Evolutionary conservation across 306 rosid species (phyloP), one percentile per base, ranked within the genome.

Genomic region (Quercus glauca): DNA sequence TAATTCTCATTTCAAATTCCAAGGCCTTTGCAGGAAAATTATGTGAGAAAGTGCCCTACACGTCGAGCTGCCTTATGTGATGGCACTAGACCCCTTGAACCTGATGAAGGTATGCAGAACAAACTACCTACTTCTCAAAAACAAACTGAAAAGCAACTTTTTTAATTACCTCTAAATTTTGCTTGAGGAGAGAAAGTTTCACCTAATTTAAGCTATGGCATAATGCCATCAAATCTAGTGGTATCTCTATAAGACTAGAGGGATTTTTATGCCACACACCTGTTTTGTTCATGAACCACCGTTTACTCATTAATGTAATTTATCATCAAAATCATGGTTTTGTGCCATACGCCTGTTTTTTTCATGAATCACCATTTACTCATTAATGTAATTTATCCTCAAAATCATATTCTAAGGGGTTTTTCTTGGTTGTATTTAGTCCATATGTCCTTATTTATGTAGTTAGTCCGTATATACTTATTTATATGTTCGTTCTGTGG

Each of bases 1-100:
- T 89, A 78, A 74, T 95, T 95, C 74, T 95, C 97, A 35, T 95
- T 95, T 84, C 93, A 87, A 86, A 87, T 78, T 55, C 97, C 98
- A 3, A 95, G 73, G 89, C 98, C 99, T 19, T 77, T 91, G 77
- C 97, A 87, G 82, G 94, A 93, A 52, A 77, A 93, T 87, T 95
- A 95, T 79, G 99, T 93, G 84, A 89, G 92, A 86, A 95, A 93
- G 80, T 98, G 96, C 52, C 49, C 92, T 37, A 77, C 91, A 17
- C 86, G 81, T 75, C 65, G 82, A 61, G 60, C 79, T 57, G 82
- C 88, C 41, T 70, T 91, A 60, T 31, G 69, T 43, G 83, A 86
- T 58, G 85, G 71, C 70, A 23, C 57, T 74, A 81, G 85, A 74
- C 73, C 81, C 69, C 69, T 85, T 73, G 88, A 85, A 81, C 76